Evolutionary conservation across 75 land plant species (phyloP).

Genomic region (Azolla pinnata): DNA sequence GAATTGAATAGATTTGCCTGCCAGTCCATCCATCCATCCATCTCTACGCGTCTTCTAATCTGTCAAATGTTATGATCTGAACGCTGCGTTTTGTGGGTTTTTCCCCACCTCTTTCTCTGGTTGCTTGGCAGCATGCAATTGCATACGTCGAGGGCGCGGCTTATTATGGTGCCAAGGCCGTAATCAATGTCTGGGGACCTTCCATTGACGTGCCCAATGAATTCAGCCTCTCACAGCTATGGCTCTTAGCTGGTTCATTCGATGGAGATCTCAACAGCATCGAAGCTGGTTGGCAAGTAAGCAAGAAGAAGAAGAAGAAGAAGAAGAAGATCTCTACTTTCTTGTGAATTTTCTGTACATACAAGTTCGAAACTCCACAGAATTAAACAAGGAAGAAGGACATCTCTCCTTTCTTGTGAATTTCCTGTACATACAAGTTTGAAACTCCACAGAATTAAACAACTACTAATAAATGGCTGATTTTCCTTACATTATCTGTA

Average conservation of each 20-base stretch:
- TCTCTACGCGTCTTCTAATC: background rate
- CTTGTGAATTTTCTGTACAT: background rate
- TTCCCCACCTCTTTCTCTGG: background rate
- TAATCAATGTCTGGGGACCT: conserved; percentile 92
- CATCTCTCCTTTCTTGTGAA: background rate
- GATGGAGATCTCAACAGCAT: conserved; percentile 94
- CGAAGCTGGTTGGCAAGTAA: conserved; percentile 98
- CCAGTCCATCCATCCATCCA: background rate
- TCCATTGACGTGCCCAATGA: conserved; percentile 54
- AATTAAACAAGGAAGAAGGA: background rate
- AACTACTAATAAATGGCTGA: background rate
- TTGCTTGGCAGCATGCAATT: conserved; percentile 64
- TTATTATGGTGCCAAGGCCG: conserved; percentile 74
- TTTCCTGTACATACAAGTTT: background rate
- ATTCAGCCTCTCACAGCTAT: conserved; percentile 90
- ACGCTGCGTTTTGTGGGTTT: background rate
- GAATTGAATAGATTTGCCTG: background rate
- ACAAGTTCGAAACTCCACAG: background rate
- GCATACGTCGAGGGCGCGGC: conserved; percentile 49
- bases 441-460: background rate
- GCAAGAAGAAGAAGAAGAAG: background rate
- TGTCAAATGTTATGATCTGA: background rate
- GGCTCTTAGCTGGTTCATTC: conserved; percentile 85
- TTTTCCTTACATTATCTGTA: conserved; percentile 11
- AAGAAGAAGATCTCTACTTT: background rate